Evolutionary conservation across 768 basidiomycete species (phyloP).

Genomic region (Fibroporia radiculosa): DNA sequence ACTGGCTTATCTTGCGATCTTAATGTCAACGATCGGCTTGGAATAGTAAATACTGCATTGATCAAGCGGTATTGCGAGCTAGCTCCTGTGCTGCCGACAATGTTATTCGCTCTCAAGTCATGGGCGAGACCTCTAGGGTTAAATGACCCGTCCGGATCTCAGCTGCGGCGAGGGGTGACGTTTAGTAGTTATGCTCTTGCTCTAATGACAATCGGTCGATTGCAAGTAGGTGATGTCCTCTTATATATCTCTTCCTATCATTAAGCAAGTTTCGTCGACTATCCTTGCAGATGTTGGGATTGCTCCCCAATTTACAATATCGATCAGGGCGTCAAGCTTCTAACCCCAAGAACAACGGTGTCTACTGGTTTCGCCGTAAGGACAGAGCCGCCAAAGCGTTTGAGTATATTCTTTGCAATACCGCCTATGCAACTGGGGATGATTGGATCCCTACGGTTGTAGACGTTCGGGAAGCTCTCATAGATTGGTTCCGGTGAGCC

Average conservation of each 20-base stretch:
- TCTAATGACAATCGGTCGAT: slow-evolving; percentile 51
- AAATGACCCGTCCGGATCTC: slow-evolving; percentile 33
- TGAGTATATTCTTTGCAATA: slow-evolving; percentile 11
- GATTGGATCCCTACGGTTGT: slow-evolving; percentile 11
- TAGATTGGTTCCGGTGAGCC: slow-evolving; percentile 37
- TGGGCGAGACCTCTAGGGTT: slow-evolving; percentile 52
- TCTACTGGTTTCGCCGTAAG: slow-evolving; percentile 27
- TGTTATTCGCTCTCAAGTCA: slow-evolving; percentile 43
- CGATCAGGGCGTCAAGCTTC: slow-evolving; percentile 14
- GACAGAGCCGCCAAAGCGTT: slow-evolving; percentile 1
- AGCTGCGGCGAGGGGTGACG: slow-evolving; percentile 18
- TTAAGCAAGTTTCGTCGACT: background rate
- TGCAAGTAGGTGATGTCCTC: slow-evolving; percentile 37
- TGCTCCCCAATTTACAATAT: slow-evolving; percentile 49
- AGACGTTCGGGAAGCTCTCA: slow-evolving; percentile 20
- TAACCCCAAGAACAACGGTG: slow-evolving; percentile 7
- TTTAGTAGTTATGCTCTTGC: slow-evolving; percentile 59
- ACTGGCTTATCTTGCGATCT: slow-evolving; percentile 42
- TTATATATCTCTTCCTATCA: background rate
- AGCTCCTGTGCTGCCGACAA: slow-evolving; percentile 33
- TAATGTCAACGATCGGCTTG: slow-evolving; percentile 57
- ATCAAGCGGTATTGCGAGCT: slow-evolving; percentile 43
- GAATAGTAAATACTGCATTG: slow-evolving; percentile 42
- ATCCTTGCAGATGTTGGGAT: slow-evolving; percentile 28
- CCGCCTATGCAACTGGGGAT: slow-evolving; percentile 11